phyloP scores from a whole-genome alignment of 2,329 filamentous ascomycete genomes.

The Cadophora gregata region DNA sequence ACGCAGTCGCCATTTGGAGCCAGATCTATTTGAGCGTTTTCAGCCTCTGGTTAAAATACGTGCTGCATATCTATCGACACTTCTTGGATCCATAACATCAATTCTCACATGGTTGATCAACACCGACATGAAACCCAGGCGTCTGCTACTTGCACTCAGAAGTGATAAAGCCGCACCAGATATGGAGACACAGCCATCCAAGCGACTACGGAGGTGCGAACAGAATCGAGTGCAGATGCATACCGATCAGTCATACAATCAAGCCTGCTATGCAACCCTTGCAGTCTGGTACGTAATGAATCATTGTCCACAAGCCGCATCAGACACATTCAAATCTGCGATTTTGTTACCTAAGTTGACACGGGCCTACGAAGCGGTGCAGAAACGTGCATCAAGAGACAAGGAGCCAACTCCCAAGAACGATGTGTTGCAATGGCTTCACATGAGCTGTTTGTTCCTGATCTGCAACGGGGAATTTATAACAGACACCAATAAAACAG shows the following conservation, averaged over 20 bases:
- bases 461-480: conserved; percentile 21
- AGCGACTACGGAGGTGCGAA: conserved; percentile 26
- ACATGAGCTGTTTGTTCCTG: conserved; percentile 29
- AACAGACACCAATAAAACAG: neutral
- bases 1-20: conserved; percentile 25
- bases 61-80: conserved; percentile 20
- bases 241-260: conserved; percentile 31
- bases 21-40: conserved; percentile 25
- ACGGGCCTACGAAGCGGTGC: conserved; percentile 25
- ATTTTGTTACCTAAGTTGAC: conserved; percentile 24
- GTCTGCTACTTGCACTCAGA: conserved; percentile 26
- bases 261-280: conserved; percentile 33
- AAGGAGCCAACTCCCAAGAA: conserved; percentile 35
- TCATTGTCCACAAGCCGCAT: conserved; percentile 27
- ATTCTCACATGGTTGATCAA: conserved; percentile 30
- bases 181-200: conserved; percentile 21
- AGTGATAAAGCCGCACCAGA: conserved; percentile 12
- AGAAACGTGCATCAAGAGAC: conserved; percentile 26
- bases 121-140: conserved; percentile 26
- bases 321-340: conserved; percentile 19
- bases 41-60: conserved; percentile 25
- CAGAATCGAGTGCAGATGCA: conserved; percentile 22
- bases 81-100: conserved; percentile 20
- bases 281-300: conserved; percentile 34
- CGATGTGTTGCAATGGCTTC: conserved; percentile 32